Evolutionary conservation across 192 early-diverging fungal genomes (phyloP), one percentile per base, ranked within the genome.

Genomic region (Umbelopsis sp.): DNA sequence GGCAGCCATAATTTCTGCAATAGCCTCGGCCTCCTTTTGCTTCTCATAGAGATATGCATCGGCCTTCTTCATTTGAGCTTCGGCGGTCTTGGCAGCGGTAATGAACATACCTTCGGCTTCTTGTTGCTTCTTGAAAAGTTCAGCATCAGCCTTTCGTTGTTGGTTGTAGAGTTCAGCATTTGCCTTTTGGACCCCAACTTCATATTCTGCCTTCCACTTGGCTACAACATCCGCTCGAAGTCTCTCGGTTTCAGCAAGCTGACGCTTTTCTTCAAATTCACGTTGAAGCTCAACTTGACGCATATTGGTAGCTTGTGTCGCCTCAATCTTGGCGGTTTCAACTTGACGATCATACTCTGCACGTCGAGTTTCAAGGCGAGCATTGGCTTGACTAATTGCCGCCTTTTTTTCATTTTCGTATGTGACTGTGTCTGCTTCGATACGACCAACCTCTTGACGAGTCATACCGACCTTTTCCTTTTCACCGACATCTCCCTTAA

Each of bases 261-360:
- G 77, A n/a, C 71, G 73, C 41, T 78, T 83, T 26, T 74, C 74
- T 69, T 87, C 86, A 66, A 84, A 45, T 16, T 80, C 69, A 51
- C 70, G 79, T 69, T 88, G 81, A 20, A 87, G 74, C 50, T 88
- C 81, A n/a, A 67, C 65, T 31, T 81, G 73, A 36, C 78, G 59
- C 22, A 78, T 62, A 22, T 70, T 70, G 24, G 83, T 75, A 12
- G 67, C 71, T 66, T 88, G 81, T 17, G 77, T 68, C 10, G 85
- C 81, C 66, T 87, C 85, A 69, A 87, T 83, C 45, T 88, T 41
- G 29, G 85, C 85, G 17, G 88, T 43, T 25, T 77, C 54, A 41
- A 83, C 83, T 51, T 76, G 52, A 6, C 62, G 66, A 45, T 84
- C 70, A 66, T 59, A 84, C 36, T 76, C 69, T 17, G 80, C 75